Base-by-base conservation (phyloP, 2,329 filamentous ascomycete species). In the Fonsecaea multimorphosa region DNA sequence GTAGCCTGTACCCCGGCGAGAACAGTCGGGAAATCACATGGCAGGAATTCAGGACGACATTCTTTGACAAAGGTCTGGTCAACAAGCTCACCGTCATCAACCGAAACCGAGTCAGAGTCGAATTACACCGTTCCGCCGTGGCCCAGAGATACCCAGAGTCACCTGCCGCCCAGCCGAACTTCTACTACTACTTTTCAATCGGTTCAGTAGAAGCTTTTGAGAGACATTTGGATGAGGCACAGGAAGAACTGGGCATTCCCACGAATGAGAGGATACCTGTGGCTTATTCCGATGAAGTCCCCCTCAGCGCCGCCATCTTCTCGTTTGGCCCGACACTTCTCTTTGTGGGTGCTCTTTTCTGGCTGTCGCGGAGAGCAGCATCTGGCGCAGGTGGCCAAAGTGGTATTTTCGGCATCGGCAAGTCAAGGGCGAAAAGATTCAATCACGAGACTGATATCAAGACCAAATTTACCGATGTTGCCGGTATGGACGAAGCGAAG, bases 401-500 rank as follows among this genome's bases (percentile, higher is more conserved):
- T 74, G 92, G 93, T 70, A 91, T 98, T 75, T 99, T 99, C 76
- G 93, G 93, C 71, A 97, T 99, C 80, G 91, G 93, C 72, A 94
- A 95, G 85, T 97, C 93, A 80, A 89, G 92, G 74, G 95, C 95
- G 29, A 98, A 97, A 84, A 91, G 91, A 74, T 99, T 98, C 84
- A 99, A 97, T 78, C 93, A 97, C 72, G 95, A 99, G 82, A 92
- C 91, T 11, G 92, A 95, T 64, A 87, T 99, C 82, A 97, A 96
- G 81, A 93, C 96, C 78, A 98, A 97, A 79, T 99, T 99, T 77
- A 84, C 91, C 54, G 95, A 99, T 76, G 95, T 99, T 51, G 95
- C 95, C 49, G 95, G 95, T 72, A 94, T 98, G 89, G 95, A 99
- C 77, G 95, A 99, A 80, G 95, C 95, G 64, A 99, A 99, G 85